Conservation (phyloP, 441 rosid species). For the Rhodomyrtus psidioides region DNA sequence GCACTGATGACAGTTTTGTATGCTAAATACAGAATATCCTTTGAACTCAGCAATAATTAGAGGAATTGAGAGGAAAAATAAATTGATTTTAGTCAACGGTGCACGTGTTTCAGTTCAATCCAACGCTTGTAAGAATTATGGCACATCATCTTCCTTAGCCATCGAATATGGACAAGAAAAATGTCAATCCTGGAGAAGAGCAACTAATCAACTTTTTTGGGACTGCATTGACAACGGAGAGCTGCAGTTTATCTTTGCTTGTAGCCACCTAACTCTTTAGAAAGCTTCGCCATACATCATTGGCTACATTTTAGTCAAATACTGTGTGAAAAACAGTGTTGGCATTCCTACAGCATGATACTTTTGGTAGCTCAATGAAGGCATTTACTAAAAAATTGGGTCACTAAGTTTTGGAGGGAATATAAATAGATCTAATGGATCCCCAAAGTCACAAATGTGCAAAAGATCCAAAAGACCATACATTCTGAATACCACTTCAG, state of each 20-base stretch:
- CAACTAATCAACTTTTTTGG: neutral
- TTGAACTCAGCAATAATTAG: neutral
- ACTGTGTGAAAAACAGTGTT: neutral
- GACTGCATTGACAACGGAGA: neutral
- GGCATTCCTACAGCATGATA: neutral
- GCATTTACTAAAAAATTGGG: neutral
- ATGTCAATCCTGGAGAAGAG: neutral
- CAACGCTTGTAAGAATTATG: too few species aligned
- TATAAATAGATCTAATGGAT: neutral
- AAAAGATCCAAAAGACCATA: neutral
- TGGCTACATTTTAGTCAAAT: neutral
- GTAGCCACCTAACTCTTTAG: neutral
- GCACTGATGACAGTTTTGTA: neutral
- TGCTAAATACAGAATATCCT: neutral
- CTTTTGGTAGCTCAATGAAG: neutral
- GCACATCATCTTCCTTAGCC: neutral
- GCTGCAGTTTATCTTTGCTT: neutral
- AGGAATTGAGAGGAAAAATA: too few species aligned
- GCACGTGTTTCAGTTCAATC: too few species aligned
- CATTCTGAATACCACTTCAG: neutral
- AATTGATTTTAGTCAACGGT: too few species aligned
- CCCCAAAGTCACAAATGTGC: neutral
- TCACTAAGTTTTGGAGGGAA: neutral
- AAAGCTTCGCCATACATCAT: neutral
- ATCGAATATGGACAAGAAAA: neutral